Conservation (phyloP, 108 stramenopile species). For the Stephanodiscus triporus region DNA sequence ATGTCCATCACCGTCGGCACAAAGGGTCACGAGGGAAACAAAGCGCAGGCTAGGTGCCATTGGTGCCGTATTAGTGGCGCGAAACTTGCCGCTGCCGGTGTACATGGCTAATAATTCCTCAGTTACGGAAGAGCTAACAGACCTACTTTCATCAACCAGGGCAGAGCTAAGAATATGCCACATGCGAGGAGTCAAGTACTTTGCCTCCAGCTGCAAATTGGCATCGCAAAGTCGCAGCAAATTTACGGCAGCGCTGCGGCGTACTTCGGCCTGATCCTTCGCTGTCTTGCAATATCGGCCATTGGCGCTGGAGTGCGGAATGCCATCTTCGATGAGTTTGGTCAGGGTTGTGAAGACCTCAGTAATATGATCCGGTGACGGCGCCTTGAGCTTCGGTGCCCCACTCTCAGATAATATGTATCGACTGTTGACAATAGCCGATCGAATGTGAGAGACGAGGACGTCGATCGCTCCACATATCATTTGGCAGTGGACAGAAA, state of each 20-base stretch:
- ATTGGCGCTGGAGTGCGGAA: constrained; percentile 60
- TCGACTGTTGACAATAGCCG: constrained; percentile 42
- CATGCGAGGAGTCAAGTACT: constrained; percentile 55
- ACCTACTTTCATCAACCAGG: constrained; percentile 65
- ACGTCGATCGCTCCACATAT: constrained; percentile 80
- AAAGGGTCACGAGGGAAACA: constrained; percentile 68
- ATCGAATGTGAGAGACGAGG: constrained; percentile 68
- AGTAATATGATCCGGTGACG: constrained; percentile 38
- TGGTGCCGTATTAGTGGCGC: constrained; percentile 18
- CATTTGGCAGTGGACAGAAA: constrained; percentile 64
- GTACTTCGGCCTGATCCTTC: constrained; percentile 65
- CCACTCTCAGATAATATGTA: constrained; percentile 14
- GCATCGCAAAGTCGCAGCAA: constrained; percentile 80
- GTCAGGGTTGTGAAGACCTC: constrained; percentile 49
- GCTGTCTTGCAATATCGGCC: constrained; percentile 47
- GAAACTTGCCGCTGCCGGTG: constrained; percentile 66
- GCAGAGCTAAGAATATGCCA: constrained; percentile 67
- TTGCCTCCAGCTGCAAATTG: constrained; percentile 60
- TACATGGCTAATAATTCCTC: constrained; percentile 73
- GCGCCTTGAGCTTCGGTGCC: constrained; percentile 24
- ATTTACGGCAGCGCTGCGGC: constrained; percentile 75
- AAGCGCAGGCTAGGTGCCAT: constrained; percentile 74
- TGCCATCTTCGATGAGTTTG: constrained; percentile 57
- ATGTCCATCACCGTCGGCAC: constrained; percentile 66
- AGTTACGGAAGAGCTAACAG: constrained; percentile 64